Conservation (phyloP, 2,329 filamentous ascomycete genomes). For the Orbilia brochopaga region DNA sequence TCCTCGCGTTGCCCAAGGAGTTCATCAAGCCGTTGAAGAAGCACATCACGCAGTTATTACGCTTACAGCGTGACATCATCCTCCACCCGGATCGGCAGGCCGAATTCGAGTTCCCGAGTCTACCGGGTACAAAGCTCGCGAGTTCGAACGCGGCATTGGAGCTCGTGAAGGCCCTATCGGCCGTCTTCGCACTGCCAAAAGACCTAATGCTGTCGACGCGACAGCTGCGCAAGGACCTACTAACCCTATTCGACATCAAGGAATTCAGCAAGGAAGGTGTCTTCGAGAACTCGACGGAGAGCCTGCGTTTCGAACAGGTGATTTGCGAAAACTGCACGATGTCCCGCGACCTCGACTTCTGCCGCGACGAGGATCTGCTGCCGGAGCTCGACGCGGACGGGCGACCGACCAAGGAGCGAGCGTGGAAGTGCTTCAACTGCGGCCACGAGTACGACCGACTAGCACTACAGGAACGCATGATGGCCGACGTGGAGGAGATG, state of each 20-base stretch:
- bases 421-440: conserved; percentile 76
- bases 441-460: conserved; percentile 76
- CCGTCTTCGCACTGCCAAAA: conserved; percentile 88
- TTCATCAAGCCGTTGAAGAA: conserved; percentile 92
- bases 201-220: conserved; percentile 87
- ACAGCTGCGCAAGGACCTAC: conserved; percentile 83
- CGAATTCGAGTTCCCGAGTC: conserved; percentile 83
- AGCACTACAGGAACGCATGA: conserved; percentile 79
- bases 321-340: conserved; percentile 91
- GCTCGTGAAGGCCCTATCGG: conserved; percentile 90
- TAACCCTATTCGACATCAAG: conserved; percentile 88
- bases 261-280: conserved; percentile 89
- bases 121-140: conserved; percentile 73
- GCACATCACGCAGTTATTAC: conserved; percentile 79
- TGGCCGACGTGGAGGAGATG: conserved; percentile 75
- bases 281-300: conserved; percentile 83
- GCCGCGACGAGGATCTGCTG: conserved; percentile 82
- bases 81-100: conserved; percentile 83
- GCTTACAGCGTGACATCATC: conserved; percentile 84
- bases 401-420: conserved; percentile 57
- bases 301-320: conserved; percentile 74
- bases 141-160: conserved; percentile 78
- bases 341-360: conserved; percentile 86
- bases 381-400: conserved; percentile 59
- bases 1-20: conserved; percentile 74